These are phyloP conservation scores for Citrus reticulata DNA, from an alignment of 345 rosid genomes.

Conservation along the genomic window DNA sequence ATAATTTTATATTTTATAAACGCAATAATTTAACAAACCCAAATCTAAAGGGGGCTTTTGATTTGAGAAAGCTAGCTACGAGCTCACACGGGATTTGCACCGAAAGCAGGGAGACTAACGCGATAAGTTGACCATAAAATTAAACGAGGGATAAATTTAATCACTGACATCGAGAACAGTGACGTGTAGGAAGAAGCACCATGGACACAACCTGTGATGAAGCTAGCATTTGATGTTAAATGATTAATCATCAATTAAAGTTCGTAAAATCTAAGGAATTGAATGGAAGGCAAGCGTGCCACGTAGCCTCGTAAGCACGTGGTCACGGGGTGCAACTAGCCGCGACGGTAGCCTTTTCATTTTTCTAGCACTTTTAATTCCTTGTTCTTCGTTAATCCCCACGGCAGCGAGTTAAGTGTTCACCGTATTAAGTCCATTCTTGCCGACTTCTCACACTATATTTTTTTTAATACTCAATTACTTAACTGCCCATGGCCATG, in stretches of 20 bases:
- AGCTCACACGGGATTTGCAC: neutral
- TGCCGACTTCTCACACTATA: neutral
- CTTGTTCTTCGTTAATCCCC: neutral
- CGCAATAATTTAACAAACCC: too few species aligned
- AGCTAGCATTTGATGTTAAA: neutral
- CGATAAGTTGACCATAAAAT: neutral
- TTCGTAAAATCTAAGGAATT: neutral
- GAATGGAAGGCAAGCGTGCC: slow-evolving; percentile 3
- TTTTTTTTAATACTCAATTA: neutral
- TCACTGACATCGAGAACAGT: neutral
- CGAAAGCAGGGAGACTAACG: neutral
- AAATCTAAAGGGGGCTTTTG: too few species aligned
- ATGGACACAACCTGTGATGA: too few species aligned
- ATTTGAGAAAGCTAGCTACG: too few species aligned
- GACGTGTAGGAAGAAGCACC: neutral
- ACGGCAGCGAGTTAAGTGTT: slow-evolving; percentile 6
- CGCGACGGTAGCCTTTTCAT: neutral
- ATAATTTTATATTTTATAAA: too few species aligned
- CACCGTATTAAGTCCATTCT: slow-evolving; percentile 7
- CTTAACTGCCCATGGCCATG: slow-evolving; percentile 1
- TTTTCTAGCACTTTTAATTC: too few species aligned
- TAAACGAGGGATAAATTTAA: neutral
- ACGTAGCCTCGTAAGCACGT: slow-evolving; percentile 18
- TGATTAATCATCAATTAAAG: too few species aligned
- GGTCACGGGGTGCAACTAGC: slow-evolving; percentile 2